Base-by-base conservation (phyloP, 257 asterid species). In the Ophiorrhiza pumila region DNA sequence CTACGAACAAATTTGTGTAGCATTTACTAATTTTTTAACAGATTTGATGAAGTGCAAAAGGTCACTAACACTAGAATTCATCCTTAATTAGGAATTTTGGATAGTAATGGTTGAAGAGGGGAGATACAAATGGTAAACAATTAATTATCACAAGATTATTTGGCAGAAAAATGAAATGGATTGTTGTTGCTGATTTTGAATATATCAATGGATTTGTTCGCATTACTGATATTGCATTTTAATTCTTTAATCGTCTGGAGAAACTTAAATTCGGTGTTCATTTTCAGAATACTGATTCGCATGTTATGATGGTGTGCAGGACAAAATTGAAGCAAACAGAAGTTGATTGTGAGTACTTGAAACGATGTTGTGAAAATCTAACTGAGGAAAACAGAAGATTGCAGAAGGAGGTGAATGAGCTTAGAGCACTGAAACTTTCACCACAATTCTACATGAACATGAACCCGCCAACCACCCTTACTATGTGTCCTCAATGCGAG, bases 401-500 rank as follows among this genome's bases (percentile, higher is more conserved):
- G 65, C 97, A 87, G 79, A 95, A 89, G 82, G 99, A 95, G 77
- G 96, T 90, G 72, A 78, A 74, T 29, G 99, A 95, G 80, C 87
- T 95, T 10, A 64, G 97, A 70, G 87, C 98, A n/a, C 55, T 95
- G 34, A 95, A 90, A 81, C 95, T 86, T 2, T 87, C 98, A 13
- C 97, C 98, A 1, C 97, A 89, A 5, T 77, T 92, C 49, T 95
- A 90, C 86, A 90, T 87, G 99, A 91, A 92, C 73, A 87, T 90
- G 98, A 88, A 84, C 78, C 98, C 99, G 25, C 97, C 99, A 6
- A 89, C 98, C 65, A 92, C 99, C 73, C 96, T 92, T 37, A 88
- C 94, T 65, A 92, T 92, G 98, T 95, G 99, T 79, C 98, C 98
- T 1, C 96, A 91, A 42, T 95, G 99, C 71, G 95, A 95, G 83